Evolutionary conservation across 495 filamentous ascomycete genomes (phyloP), one percentile per base, ranked within the genome.

Genomic region (Talaromyces proteolyticus): DNA sequence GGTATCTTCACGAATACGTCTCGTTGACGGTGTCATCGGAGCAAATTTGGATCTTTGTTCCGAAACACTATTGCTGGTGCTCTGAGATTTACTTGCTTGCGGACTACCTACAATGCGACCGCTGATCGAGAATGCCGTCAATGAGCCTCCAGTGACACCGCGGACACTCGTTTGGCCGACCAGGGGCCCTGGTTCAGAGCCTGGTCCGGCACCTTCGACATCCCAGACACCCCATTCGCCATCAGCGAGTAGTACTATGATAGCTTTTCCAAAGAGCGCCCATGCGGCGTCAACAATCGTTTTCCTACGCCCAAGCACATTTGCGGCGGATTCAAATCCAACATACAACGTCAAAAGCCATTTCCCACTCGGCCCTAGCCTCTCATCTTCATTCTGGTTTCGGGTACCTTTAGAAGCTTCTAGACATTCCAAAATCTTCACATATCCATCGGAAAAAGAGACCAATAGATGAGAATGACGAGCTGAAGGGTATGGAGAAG

Each of bases 141-240:
- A 62, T 6, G 82, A 79, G 14, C 80, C 82, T 14, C 83, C 83
- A 44, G 76, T 76, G 14, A 85, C 77, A n/a, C 82, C 80, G 50
- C 80, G 72, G 3, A 73, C 55, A 46, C 64, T 70, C 6, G 68
- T 53, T 56, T 80, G 81, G 42, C 79, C 78, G 45, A 84, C 77
- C 25, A 87, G 65, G 54, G 72, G 61, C 60, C 67, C 75, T 41
- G 76, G 70, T 6, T 63, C 69, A 51, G 59, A 69, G 60, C 61
- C 72, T 3, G 72, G 84, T 52, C 80, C 79, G 36, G 80, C 75
- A 1, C 85, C 82, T 57, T 89, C 82, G 24, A 91, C 72, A 66
- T 94, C 89, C 91, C 92, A 96, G 22, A 97, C 81, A 3, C 89
- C 91, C 91, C 91, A 97, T 69, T 94, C 86, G 0, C 90, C 92